Evolutionary conservation across 2,329 filamentous ascomycete genomes (phyloP).

Genomic region (Xylariaceae sp.): DNA sequence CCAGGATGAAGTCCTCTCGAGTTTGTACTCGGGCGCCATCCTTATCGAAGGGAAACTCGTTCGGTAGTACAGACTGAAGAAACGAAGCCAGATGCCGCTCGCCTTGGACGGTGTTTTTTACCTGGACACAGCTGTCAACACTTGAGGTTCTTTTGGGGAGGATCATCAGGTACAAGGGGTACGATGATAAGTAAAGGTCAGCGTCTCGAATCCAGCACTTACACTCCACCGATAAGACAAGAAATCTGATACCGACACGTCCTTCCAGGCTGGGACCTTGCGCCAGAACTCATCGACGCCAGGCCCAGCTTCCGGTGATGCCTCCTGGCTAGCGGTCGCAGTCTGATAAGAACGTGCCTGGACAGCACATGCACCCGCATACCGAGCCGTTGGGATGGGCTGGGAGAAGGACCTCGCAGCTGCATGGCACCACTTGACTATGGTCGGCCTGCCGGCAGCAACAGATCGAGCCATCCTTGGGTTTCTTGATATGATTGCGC

Average conservation of each 20-base stretch:
- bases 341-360: not conserved
- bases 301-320: not conserved
- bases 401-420: not conserved
- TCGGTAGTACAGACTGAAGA: conserved; percentile 41
- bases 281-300: conserved; percentile 15
- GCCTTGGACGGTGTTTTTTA: not conserved
- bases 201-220: not conserved
- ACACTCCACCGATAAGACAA: conserved; percentile 16
- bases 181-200: not conserved
- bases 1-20: conserved; percentile 44
- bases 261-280: conserved; percentile 9
- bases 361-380: not conserved
- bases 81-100: conserved; percentile 37
- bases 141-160: conserved; percentile 35
- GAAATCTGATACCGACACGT: conserved; percentile 12
- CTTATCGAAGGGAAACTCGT: conserved; percentile 33
- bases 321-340: not conserved
- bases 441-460: no score
- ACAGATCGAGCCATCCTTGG: no score
- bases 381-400: not conserved
- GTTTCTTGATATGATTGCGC: no score
- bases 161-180: conserved; percentile 37
- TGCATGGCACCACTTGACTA: not conserved
- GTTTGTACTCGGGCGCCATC: conserved; percentile 29
- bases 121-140: not conserved